These are phyloP conservation scores for Lachancea nothofagi DNA, from an alignment of 805 yeast genomes.

Conservation along the genomic window DNA sequence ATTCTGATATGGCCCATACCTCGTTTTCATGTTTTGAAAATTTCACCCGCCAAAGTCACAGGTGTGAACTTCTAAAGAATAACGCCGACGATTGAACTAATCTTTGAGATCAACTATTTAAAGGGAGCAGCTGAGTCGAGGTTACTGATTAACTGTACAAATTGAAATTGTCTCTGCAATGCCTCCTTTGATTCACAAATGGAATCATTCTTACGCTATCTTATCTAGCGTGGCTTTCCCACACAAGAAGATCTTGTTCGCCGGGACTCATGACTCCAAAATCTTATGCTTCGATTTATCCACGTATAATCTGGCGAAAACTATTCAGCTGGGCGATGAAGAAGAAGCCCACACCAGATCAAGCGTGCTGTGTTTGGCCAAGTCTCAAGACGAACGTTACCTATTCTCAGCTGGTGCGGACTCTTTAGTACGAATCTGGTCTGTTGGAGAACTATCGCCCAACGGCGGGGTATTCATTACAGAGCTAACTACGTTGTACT, in stretches of 20 bases:
- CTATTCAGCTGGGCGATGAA: conserved; percentile 37
- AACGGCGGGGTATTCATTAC: conserved; percentile 22
- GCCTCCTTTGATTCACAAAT: conserved; percentile 53
- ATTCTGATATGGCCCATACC: too few relatives aligned
- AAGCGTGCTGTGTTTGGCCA: conserved; percentile 59
- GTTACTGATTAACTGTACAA: too few relatives aligned
- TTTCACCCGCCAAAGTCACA: too few relatives aligned
- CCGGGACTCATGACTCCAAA: conserved; percentile 86
- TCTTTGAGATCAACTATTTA: too few relatives aligned
- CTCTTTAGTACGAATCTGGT: conserved; percentile 84
- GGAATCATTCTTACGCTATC: conserved; percentile 71
- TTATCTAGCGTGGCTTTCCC: conserved; percentile 67
- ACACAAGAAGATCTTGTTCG: conserved; percentile 53
- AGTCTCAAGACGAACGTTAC: conserved; percentile 46
- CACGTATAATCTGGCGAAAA: conserved; percentile 49
- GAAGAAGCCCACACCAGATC: conserved; percentile 29
- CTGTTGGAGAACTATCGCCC: conserved; percentile 36
- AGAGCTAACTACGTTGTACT: conserved; percentile 69
- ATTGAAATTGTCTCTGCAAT: too few relatives aligned
- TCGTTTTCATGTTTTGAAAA: too few relatives aligned
- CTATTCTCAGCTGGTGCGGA: conserved; percentile 87
- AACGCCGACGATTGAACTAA: too few relatives aligned
- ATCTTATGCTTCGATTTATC: conserved; percentile 64
- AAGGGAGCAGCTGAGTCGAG: too few relatives aligned
- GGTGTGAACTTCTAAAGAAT: too few relatives aligned